Evolutionary conservation across 2,329 filamentous ascomycete species (phyloP).

Genomic region (Furcasterigmium sp.): DNA sequence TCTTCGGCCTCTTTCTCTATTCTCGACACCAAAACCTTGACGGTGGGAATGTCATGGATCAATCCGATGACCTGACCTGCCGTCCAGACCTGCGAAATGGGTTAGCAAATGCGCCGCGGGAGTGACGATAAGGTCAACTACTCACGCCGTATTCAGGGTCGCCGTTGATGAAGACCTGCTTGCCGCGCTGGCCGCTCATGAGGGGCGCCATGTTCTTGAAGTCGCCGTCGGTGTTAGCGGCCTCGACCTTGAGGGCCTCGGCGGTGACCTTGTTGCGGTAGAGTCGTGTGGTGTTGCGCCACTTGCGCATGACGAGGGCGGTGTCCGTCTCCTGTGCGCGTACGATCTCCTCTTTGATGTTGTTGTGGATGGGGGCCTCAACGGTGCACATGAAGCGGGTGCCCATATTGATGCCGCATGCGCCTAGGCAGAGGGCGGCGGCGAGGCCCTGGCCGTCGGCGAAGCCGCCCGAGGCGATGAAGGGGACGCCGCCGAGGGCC

Average conservation of each 20-base stretch:
- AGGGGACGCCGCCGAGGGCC: conserved; percentile 69
- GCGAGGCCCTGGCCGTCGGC: conserved; percentile 91
- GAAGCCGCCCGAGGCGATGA: conserved; percentile 94
- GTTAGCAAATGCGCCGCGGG: conserved; percentile 6
- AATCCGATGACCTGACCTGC: conserved; percentile 91
- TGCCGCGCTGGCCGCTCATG: conserved; percentile 85
- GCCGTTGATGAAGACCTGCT: conserved; percentile 87
- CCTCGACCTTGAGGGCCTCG: conserved; percentile 77
- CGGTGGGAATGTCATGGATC: conserved; percentile 79
- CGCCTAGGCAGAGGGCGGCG: conserved; percentile 82
- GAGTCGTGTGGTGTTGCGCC: conserved; percentile 86
- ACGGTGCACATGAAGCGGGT: conserved; percentile 96
- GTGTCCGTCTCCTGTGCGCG: conserved; percentile 87
- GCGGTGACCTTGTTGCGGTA: conserved; percentile 86
- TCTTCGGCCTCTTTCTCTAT: conserved; percentile 75
- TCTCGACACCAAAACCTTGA: conserved; percentile 60
- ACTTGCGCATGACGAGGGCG: conserved; percentile 77
- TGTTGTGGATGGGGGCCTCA: conserved; percentile 85
- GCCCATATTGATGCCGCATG: conserved; percentile 96
- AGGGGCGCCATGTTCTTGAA: conserved; percentile 84
- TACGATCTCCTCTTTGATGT: conserved; percentile 93
- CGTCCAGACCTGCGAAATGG: conserved; percentile 73
- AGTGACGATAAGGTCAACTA: conserved; percentile 16
- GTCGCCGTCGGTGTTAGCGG: conserved; percentile 75
- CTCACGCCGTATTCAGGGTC: conserved; percentile 85